Evolutionary conservation across 2,329 filamentous ascomycete genomes (phyloP), one percentile per base, ranked within the genome.

Genomic region (Pseudophaeomoniella oleicola): DNA sequence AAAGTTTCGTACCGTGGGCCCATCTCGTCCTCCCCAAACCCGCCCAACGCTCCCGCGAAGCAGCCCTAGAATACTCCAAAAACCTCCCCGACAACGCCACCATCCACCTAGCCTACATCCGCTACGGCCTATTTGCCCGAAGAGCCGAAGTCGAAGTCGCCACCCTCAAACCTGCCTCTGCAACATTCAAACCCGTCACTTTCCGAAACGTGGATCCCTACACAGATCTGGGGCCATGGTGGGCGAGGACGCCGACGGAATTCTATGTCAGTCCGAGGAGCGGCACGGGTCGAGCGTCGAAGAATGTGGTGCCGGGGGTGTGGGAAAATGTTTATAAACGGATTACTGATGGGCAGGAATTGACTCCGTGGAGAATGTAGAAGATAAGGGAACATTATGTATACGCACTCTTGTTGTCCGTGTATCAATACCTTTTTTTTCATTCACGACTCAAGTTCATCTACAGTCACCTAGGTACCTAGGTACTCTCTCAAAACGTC

Each of bases 1-100:
- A 72, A 1, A 80, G 83, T 3, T 82, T 81, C 50, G 81, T 88
- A 5, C 75, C 75, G 30, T 75, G 77, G 50, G 67, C 90, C 41
- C 74, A 81, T 54, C 60, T 90, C 35, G 69, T 71, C 15, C 64
- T 87, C 2, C 84, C 84, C 0, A 53, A 63, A 1, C 71, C 69
- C 45, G 81, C 79, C 12, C 72, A 80, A 32, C 56, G 64, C 29
- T 80, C 77, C 1, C 69, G 68, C 19, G 58, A 64, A 38, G 50
- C 54, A 13, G 56, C 61, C 12, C 42, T 60, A 30, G 52, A 58
- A 39, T 67, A 64, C 44, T 55, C 59, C 0, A 57, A 58, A 37
- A 58, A 58, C 30, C 47, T 67, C 3, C 64, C 64, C 1, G 51
- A 55, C 4, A 60, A 57, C 6, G 61, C 63, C 4, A 56, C 51